Percentiles rank a stretch among this genome's conserved stretches.
Conservation (phyloP, 2,329 filamentous ascomycete genomes). For the Phoma herbarum region DNA sequence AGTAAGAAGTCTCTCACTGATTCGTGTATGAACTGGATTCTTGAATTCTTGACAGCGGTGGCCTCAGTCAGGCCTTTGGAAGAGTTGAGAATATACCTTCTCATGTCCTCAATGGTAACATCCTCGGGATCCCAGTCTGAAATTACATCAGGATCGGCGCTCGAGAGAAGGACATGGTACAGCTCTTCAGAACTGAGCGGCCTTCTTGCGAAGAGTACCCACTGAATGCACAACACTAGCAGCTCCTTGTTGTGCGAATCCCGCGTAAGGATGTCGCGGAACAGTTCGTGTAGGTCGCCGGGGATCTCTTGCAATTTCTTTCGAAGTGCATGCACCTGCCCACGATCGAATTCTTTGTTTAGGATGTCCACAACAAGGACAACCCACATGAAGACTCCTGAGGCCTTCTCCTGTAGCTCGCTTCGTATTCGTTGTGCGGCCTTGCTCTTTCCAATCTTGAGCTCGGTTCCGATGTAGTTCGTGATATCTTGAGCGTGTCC, state of each 20-base stretch:
- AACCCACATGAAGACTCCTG: conserved; percentile 57
- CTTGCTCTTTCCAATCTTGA: conserved; percentile 34
- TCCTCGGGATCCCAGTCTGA: conserved; percentile 28
- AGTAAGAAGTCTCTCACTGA: conserved; percentile 52
- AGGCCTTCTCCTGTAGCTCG: conserved; percentile 50
- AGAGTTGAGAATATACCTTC: conserved; percentile 32
- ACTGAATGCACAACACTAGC: conserved; percentile 29
- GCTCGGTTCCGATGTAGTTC: conserved; percentile 30
- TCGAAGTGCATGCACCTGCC: conserved; percentile 42
- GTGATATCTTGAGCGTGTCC: conserved; percentile 52
- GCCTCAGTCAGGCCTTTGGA: conserved; percentile 38
- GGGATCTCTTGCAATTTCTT: conserved; percentile 47
- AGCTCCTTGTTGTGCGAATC: conserved; percentile 46
- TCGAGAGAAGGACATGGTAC: conserved; percentile 26
- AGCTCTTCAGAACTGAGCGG: conserved; percentile 28
- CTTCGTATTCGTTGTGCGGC: conserved; percentile 33
- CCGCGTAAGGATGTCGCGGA: conserved; percentile 54
- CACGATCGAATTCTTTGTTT: conserved; percentile 52
- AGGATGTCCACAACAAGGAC: conserved; percentile 50
- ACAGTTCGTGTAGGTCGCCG: conserved; percentile 52
- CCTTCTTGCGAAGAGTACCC: conserved; percentile 30
- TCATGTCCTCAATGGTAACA: conserved; percentile 19
- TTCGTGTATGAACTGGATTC: conserved; percentile 45
- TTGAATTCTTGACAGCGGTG: conserved; percentile 27
- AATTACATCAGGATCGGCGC: conserved; percentile 16